A percentile compares a stretch with the other conserved stretches of the same genome.
Evolutionary conservation across 164 flowering plant genomes (phyloP).

Genomic region (Magnolia officinalis): DNA sequence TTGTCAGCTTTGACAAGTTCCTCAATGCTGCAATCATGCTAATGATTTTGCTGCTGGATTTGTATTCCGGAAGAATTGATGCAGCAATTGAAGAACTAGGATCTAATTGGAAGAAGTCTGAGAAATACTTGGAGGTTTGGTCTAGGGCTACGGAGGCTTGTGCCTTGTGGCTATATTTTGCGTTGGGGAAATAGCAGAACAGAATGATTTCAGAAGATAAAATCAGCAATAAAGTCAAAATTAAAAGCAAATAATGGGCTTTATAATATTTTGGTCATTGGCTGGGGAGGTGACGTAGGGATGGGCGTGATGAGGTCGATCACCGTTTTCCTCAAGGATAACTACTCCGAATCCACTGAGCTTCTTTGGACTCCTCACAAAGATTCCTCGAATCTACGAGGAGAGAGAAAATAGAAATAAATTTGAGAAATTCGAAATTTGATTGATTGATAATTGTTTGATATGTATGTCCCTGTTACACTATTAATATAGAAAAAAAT

Average conservation of each 20-base stretch:
- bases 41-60: not conserved
- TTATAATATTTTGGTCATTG: not conserved
- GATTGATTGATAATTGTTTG: no score
- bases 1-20: not conserved
- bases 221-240: not conserved
- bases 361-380: no score
- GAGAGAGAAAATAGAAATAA: no score
- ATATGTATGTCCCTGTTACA: no score
- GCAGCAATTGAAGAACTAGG: not conserved
- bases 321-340: no score
- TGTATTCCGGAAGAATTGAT: not conserved
- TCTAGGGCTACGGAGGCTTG: not conserved
- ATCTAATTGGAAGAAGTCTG: not conserved
- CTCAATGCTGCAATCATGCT: not conserved
- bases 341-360: no score
- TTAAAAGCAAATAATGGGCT: not conserved
- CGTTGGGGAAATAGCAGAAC: no score
- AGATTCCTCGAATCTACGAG: no score
- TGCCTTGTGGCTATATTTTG: no score
- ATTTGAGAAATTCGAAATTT: no score
- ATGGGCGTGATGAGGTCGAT: no score
- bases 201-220: not conserved
- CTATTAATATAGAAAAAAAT: no score
- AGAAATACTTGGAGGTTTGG: not conserved
- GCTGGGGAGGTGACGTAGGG: not conserved